A percentile compares a stretch with the other conserved stretches of the same genome.
Conservation (phyloP, 306 rosid species). For the Dicorynia guianensis region DNA sequence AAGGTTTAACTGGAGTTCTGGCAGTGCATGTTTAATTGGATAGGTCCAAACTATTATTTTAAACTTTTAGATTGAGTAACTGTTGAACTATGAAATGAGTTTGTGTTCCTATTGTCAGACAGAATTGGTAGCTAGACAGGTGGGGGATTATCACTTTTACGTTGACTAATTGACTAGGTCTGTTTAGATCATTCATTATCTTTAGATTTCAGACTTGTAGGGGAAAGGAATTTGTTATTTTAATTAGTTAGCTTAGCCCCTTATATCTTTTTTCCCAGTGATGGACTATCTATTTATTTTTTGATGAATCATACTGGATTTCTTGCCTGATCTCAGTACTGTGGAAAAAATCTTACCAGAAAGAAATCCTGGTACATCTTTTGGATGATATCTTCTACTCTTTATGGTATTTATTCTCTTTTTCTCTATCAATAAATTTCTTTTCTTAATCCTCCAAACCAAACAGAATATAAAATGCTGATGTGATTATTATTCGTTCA, state of each 20-base stretch:
- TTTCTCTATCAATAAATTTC: neutral
- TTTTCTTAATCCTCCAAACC: neutral
- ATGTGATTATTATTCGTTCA: neutral
- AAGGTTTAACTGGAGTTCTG: constrained; percentile 32
- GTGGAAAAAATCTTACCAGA: neutral
- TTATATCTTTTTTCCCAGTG: neutral
- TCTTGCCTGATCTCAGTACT: neutral
- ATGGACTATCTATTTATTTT: neutral
- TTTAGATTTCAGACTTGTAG: constrained; percentile 3
- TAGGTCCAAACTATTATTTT: constrained; percentile 28
- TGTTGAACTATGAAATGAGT: neutral
- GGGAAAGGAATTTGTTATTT: neutral
- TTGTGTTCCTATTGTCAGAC: constrained; percentile 14
- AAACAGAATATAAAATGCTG: neutral
- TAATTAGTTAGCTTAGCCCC: constrained; percentile 27
- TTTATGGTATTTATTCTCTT: neutral
- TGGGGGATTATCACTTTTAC: neutral
- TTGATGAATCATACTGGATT: neutral
- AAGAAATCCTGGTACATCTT: constrained; percentile 9
- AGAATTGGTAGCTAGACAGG: neutral
- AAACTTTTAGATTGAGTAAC: constrained; percentile 20
- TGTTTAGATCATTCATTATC: neutral
- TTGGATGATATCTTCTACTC: constrained; percentile 27
- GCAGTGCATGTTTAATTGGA: constrained; percentile 18
- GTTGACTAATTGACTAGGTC: neutral